These are phyloP conservation scores for Wallacemonas rigidus DNA, from an alignment of 208 protist species.

Conservation along the genomic window DNA sequence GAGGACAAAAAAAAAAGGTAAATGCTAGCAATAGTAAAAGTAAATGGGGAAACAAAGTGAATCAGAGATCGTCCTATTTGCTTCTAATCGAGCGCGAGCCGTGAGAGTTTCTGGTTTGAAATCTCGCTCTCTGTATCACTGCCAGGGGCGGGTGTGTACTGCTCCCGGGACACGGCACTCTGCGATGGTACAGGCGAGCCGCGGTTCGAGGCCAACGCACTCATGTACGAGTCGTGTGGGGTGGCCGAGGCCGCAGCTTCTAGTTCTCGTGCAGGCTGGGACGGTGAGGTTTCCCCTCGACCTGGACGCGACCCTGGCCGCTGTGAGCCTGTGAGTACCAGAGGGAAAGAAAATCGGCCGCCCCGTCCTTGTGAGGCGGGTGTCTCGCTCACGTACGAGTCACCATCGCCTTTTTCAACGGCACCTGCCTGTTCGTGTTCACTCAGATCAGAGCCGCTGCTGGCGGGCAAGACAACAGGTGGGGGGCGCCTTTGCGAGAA, in stretches of 20 bases:
- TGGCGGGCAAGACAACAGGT: slow-evolving; percentile 19
- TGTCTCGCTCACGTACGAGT: slow-evolving; percentile 45
- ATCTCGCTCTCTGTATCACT: slow-evolving; percentile 82
- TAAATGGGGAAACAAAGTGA: background rate
- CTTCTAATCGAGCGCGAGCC: slow-evolving; percentile 63
- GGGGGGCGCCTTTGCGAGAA: slow-evolving; percentile 17
- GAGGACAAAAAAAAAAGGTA: slow-evolving; percentile 5
- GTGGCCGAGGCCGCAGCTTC: background rate
- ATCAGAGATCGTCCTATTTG: background rate
- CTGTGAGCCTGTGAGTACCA: slow-evolving; percentile 1
- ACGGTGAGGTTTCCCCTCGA: background rate
- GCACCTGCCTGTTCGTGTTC: background rate
- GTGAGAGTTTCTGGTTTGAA: slow-evolving; percentile 69
- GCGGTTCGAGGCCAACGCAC: background rate
- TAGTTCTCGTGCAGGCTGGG: background rate
- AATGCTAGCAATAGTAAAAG: slow-evolving; percentile 1
- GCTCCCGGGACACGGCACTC: slow-evolving; percentile 25
- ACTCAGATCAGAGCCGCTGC: slow-evolving; percentile 1
- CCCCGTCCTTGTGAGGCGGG: background rate
- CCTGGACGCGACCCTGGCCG: background rate
- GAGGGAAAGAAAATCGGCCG: slow-evolving; percentile 1
- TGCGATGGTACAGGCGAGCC: background rate
- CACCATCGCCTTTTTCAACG: background rate
- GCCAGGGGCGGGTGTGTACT: slow-evolving; percentile 55
- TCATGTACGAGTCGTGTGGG: slow-evolving; percentile 16